Evolutionary conservation across 495 filamentous ascomycete species (phyloP), one percentile per base, ranked within the genome.

Genomic region (Penicillium antarcticum): DNA sequence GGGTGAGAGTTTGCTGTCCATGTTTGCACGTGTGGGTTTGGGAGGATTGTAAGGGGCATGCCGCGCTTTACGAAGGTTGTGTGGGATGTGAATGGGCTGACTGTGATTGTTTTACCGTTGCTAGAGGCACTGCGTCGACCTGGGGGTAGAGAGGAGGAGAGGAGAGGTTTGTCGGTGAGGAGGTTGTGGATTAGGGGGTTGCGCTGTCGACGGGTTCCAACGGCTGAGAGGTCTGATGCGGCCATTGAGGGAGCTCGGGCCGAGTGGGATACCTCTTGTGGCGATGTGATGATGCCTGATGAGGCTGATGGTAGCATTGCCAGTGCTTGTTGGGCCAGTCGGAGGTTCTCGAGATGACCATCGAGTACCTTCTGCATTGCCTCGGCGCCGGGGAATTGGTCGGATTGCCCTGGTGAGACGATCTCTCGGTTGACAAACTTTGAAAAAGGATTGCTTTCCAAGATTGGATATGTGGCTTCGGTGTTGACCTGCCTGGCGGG

Each of bases 131-230:
- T 71, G 13, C 85, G 77, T 17, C 85, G 79, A 41, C 81, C 79
- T 4, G 82, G 69, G 0, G 94, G 94, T 1, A 99, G 76, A 0
- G 94, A 99, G 1, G 94, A 91, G 9, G 92, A 97, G 52, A 90
- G 85, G 17, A 89, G 75, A 1, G 94, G 94, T 63, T 96, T 92
- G 69, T 99, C 92, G 13, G 94, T 99, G 14, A 99, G 80, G 7
- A 97, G 85, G 58, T 95, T 97, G 68, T 97, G 94, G 47, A 99
- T 97, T 10, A 99, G 78, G 1, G 92, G 91, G 61, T 99, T 97
- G 55, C 88, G 84, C 63, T 86, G 85, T 43, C 82, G 78, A 52
- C 90, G 79, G 0, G 89, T 91, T 39, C 82, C 80, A 1, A 91
- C 87, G 40, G 81, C 83, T 4, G 85, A 82, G 1, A 83, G 69